Evolutionary conservation across 2,329 filamentous ascomycete genomes (phyloP), one percentile per base, ranked within the genome.

Genomic region (Talaromyces sp.): DNA sequence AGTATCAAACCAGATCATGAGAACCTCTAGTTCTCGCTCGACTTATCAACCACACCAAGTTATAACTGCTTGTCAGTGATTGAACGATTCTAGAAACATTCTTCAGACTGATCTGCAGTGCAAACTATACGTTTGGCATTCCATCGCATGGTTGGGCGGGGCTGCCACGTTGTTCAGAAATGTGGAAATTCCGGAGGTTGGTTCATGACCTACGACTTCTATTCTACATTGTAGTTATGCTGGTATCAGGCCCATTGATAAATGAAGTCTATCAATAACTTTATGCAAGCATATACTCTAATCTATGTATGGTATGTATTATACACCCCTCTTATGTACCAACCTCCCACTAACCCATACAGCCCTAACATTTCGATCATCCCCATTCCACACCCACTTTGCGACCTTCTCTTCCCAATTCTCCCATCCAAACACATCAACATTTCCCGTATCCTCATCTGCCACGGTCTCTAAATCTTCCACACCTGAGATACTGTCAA

Each of bases 381-480:
- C 93, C 0, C 95, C 95, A 69, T 87, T 90, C 79, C 91, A 99
- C 67, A 98, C 82, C 95, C 95, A 99, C 82, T 99, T 99, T 61
- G 92, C 91, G 11, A 98, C 80, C 73, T 83, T 87, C 72, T 98
- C 92, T 45, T 90, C 87, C 92, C 91, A 96, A n/a, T 74, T 86
- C 84, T 98, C 94, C 86, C 89, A 92, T 0, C 93, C 93, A 81
- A 97, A 99, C 0, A 97, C 77, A 77, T 97, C 93, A 0, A 97
- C 92, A 56, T 89, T 87, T 0, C 89, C 88, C 3, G 80, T 76
- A 5, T 78, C 78, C 14, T 69, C 70, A 2, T 68, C 66, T 66
- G 65, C 64, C 24, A 33, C 22, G 16, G 4, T n/a, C n/a, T 56
- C 57, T 14, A n/a, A 22, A 3, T 73, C 74, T 1, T 58, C 47